These are phyloP conservation scores for Protomyces lactucae-debilis DNA, from an alignment of 1,139 yeast species.

Conservation along the genomic window DNA sequence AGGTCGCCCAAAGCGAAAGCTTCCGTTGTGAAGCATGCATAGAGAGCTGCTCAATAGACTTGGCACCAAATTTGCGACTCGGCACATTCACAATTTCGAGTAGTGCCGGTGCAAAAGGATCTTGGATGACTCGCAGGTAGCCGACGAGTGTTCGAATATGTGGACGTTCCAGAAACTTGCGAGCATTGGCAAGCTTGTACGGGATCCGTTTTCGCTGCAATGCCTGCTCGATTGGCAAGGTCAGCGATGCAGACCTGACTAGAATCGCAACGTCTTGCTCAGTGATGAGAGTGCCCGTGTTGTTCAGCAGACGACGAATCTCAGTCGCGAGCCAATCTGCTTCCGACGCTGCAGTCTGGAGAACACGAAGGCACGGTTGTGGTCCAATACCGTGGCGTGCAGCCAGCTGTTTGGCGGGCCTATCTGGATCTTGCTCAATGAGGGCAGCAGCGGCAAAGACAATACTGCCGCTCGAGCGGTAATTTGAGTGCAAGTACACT, in stretches of 20 bases:
- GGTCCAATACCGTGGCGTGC: constrained; percentile 40
- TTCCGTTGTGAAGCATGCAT: constrained; percentile 26
- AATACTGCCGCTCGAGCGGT: constrained; percentile 70
- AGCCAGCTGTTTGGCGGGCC: constrained; percentile 29
- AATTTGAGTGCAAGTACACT: constrained; percentile 60
- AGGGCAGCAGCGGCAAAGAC: constrained; percentile 60
- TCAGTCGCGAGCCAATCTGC: constrained; percentile 57
- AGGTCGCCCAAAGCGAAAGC: constrained; percentile 30
- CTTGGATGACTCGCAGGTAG: constrained; percentile 57
- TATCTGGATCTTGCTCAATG: constrained; percentile 54
- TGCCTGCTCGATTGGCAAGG: constrained; percentile 58
- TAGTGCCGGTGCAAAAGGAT: constrained; percentile 57
- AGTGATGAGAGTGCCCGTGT: constrained; percentile 38
- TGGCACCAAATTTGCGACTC: constrained; percentile 66
- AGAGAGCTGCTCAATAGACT: constrained; percentile 43
- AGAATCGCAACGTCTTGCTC: constrained; percentile 65
- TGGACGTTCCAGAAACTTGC: constrained; percentile 71
- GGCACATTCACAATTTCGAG: constrained; percentile 57
- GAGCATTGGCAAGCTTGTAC: constrained; percentile 63
- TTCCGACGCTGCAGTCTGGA: constrained; percentile 49
- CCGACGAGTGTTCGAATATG: constrained; percentile 63
- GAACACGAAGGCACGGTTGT: constrained; percentile 47
- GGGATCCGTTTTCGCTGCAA: constrained; percentile 56
- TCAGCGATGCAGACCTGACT: constrained; percentile 57
- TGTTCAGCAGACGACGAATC: constrained; percentile 40